Evolutionary conservation across 148 eudicot genomes (phyloP).

Genomic region (Rhododendron simsii): DNA sequence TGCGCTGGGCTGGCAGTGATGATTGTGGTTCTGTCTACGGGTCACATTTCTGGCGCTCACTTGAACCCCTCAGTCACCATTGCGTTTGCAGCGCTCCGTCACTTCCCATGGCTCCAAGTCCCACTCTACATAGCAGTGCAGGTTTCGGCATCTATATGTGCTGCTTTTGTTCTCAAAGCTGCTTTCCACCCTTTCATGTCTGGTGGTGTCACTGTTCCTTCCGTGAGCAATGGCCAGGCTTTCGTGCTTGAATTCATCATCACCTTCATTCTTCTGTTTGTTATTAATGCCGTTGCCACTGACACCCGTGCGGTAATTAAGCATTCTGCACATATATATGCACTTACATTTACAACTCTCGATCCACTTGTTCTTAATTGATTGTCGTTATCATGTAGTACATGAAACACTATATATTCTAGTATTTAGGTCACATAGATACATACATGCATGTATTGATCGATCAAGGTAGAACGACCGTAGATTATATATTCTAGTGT

Average conservation of each 20-base stretch:
- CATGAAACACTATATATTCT: not conserved
- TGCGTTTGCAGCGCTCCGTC: constrained; percentile 85
- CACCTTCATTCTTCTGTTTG: constrained; percentile 89
- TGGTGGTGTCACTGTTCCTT: constrained; percentile 89
- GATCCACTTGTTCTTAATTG: not conserved
- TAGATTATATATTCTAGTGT: too few species aligned
- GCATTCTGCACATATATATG: not conserved
- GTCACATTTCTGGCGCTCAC: constrained; percentile 96
- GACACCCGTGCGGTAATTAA: constrained; percentile 72
- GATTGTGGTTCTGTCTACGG: constrained; percentile 84
- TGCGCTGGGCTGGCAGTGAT: constrained; percentile 89
- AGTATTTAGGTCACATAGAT: not conserved
- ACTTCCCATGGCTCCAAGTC: constrained; percentile 89
- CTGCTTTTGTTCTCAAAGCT: constrained; percentile 77
- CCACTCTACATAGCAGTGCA: constrained; percentile 86
- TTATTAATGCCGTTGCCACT: constrained; percentile 92
- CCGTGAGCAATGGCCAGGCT: constrained; percentile 61
- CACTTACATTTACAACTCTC: not conserved
- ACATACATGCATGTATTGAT: too few species aligned
- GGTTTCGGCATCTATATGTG: constrained; percentile 82
- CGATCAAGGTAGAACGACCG: too few species aligned
- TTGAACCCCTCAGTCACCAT: constrained; percentile 86
- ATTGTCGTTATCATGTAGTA: not conserved
- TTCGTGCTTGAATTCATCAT: constrained; percentile 78
- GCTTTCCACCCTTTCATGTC: constrained; percentile 83